Base-by-base conservation (phyloP, 192 early-diverging fungal species). In the Chytriomyces sp. region DNA sequence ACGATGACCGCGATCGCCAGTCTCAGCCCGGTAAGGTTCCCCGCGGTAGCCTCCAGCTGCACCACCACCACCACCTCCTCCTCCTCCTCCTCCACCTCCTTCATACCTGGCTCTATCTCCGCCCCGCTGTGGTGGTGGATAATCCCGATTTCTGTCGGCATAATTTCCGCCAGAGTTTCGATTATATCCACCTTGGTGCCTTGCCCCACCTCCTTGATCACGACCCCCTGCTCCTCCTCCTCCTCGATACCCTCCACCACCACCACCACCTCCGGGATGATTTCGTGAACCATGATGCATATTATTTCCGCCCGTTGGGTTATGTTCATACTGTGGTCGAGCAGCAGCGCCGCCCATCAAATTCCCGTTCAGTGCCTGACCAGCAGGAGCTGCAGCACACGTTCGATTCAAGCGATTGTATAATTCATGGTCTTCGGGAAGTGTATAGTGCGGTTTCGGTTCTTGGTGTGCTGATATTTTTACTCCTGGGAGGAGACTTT, bases 161-260 rank as follows among this genome's bases (percentile, higher is more conserved):
- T 35, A 35, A 35, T 35, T 35, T 35, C 35, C 35, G 35, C 35
- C 35, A 35, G 35, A 50, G 76, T 85, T 78, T 50, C 80, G 63
- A 28, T 74, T 69, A 18, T 79, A 74, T 18, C 85, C 81, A 45
- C 86, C 70, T 35, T 85, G 81, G 16, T 84, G 82, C 13, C 86
- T 80, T 61, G 77, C 71, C 11, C 70, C 72, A 50, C 80, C 64
- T 60, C 84, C 69, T 50, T 85, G 78, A 20, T 84, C 81, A 67
- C 83, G 71, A 4, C 84, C 75, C 53, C 87, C 83, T 24, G 86
- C 77, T 50, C 90, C 82, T 47, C 87, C 84, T 60, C 83, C 72
- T 45, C 88, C 79, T 45, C 80, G 76, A 46, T 82, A 71, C 28
- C 77, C 74, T 47, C 85, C 84, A 46, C 82, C 78, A 77, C 83